Evolutionary conservation across 148 eudicot species (phyloP), one percentile per base, ranked within the genome.

Genomic region (Pouteria glomerata): DNA sequence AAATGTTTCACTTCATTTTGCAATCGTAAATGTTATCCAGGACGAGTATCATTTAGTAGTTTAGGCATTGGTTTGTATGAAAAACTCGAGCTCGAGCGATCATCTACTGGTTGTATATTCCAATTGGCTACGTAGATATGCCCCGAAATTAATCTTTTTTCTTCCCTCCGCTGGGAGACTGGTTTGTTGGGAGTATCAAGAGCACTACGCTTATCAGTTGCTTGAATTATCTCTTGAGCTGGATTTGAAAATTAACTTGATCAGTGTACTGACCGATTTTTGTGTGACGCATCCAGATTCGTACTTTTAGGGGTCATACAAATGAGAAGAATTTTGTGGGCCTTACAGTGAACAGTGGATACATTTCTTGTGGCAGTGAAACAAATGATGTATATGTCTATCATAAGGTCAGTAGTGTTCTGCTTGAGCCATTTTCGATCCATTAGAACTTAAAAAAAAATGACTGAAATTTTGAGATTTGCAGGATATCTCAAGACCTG

Each of bases 261-360:
- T 18, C 71, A n/a, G 44, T 33, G n/a, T 24, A 33, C 15, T 68
- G 71, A 68, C 27, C 27, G 71, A 12, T 63, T 66, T 16, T 0
- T 10, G 18, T 31, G 16, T 26, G 16, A 24, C 21, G 23, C 10
- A 8, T 70, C 64, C 92, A 92, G 98, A 75, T 86, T 60, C 89
- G 87, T 72, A 82, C 87, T 3, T 90, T 82, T 69, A 86, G 84
- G 72, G 98, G 98, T 26, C 98, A 92, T 66, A 65, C 58, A 26
- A 92, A 92, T 34, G 96, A 92, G 81, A 92, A 92, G 82, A 90
- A 92, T 68, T 92, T 92, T 74, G 91, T 92, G 23, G 98, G 98
- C 41, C 87, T 92, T 35, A 67, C 93, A 1, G 88, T 84, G 29
- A 88, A 88, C 83, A 85, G 78, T 15, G 91, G 88, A 53, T 88